A percentile compares a stretch with the other conserved stretches of the same genome.
Conservation (phyloP, 345 rosid genomes). For the Eucalyptus regnans region DNA sequence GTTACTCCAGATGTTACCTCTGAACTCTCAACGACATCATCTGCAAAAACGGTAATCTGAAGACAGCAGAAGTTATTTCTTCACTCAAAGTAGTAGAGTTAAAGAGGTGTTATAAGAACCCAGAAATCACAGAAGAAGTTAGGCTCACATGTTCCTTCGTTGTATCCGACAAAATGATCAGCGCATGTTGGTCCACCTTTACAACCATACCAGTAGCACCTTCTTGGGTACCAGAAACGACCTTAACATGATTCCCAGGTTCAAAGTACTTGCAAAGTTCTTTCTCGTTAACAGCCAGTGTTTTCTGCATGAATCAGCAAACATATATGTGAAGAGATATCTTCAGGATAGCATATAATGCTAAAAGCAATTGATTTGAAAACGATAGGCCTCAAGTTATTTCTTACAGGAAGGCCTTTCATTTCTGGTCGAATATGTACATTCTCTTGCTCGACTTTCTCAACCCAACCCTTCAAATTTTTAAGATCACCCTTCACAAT, state of each 20-base stretch:
- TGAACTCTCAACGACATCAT: conserved; percentile 93
- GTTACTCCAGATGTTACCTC: conserved; percentile 92
- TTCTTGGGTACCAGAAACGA: conserved; percentile 85
- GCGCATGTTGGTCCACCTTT: conserved; percentile 94
- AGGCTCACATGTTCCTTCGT: conserved; percentile 80
- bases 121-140: background rate
- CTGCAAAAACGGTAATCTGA: conserved; percentile 87
- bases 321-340: background rate
- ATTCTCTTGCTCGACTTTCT: conserved; percentile 96
- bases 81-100: background rate
- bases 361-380: background rate
- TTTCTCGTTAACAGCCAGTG: conserved; percentile 73
- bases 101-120: background rate
- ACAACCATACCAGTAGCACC: conserved; percentile 98
- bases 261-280: conserved; percentile 95
- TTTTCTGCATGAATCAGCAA: conserved; percentile 35
- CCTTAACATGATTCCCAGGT: conserved; percentile 97
- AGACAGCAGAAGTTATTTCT: background rate
- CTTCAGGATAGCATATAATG: background rate
- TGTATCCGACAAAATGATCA: conserved; percentile 78
- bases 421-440: conserved; percentile 78
- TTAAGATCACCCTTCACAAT: conserved; percentile 89
- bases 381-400: background rate
- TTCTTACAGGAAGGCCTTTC: conserved; percentile 91
- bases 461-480: conserved; percentile 95